Base-by-base conservation (phyloP, 2,329 filamentous ascomycete genomes). In the Pseudocercospora crystallina region DNA sequence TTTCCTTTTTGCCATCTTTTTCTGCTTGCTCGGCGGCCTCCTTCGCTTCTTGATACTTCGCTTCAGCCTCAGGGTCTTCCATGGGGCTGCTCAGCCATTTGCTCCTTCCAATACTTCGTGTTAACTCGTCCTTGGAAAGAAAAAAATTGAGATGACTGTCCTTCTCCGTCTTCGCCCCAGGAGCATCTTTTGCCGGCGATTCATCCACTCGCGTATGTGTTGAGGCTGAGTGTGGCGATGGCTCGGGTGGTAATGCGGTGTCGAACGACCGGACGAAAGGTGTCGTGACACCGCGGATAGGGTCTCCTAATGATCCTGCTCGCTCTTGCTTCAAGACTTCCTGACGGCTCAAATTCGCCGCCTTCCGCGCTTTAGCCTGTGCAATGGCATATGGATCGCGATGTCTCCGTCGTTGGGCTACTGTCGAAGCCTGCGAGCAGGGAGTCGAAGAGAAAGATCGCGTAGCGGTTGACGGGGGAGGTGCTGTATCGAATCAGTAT, bases 221-320 rank as follows among this genome's bases (percentile, higher is more conserved):
- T 7, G 59, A 47, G 43, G 51, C 59, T 48, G 39, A 62, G 38
- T 35, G 59, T 43, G 56, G 58, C 26, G 47, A 59, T 29, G 43
- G 63, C 39, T 20, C 73, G 1, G 66, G 61, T 1, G 74, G 70
- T 5, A 70, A 59, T 15, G 80, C 84, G 8, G 80, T 81, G 65
- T 89, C 86, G 62, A 96, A 84, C 2, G 89, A 91, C 72, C 89
- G 80, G 63, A 96, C 75, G 66, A 96, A 96, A 29, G 90, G 82
- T 12, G 94, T 96, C 33, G 80, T 72, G 53, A 85, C 78, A 65
- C 92, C 94, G 62, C 85, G 81, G 57, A 99, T 77, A 1, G 90
- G 88, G 69, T 95, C 82, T 43, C 92, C 92, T 59, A 86, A 77
- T 39, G 78, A 78, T 40, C 78, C 78, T 51, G 82, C 77, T 52